phyloP scores from a whole-genome alignment of 2,329 filamentous ascomycete species.

The Tympanopsis confertula region DNA sequence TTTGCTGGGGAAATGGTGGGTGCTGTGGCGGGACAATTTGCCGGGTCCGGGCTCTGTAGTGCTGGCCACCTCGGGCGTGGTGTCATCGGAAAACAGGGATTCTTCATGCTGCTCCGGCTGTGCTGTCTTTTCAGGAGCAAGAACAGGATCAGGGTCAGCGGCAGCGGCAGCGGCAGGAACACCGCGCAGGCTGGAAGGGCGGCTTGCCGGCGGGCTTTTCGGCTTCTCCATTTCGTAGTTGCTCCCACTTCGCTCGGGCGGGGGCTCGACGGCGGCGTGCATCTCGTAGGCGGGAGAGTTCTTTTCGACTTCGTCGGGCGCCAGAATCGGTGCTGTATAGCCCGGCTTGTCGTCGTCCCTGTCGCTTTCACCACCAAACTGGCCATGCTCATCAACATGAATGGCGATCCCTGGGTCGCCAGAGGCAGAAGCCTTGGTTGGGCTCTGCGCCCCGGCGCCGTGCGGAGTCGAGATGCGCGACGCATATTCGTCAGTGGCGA shows the following conservation, averaged over 20 bases:
- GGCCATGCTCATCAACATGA: constrained; percentile 30
- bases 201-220: constrained; percentile 52
- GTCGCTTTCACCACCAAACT: constrained; percentile 29
- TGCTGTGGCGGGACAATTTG: constrained; percentile 35
- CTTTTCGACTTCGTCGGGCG: constrained; percentile 75
- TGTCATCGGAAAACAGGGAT: constrained; percentile 78
- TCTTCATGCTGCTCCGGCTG: constrained; percentile 76
- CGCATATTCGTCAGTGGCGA: constrained; percentile 74
- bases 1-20: constrained; percentile 77
- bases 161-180: constrained; percentile 28
- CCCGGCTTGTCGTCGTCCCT: constrained; percentile 44
- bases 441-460: constrained; percentile 21
- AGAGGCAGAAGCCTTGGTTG: constrained; percentile 15
- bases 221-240: constrained; percentile 42
- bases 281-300: constrained; percentile 56
- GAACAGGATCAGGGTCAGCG: background rate
- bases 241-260: constrained; percentile 49
- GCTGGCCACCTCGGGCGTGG: constrained; percentile 32
- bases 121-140: no score
- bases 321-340: constrained; percentile 71
- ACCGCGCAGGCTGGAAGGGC: constrained; percentile 50
- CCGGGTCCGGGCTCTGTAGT: constrained; percentile 22
- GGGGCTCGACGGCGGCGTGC: constrained; percentile 72
- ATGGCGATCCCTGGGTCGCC: constrained; percentile 27
- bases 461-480: constrained; percentile 64